phyloP scores from a whole-genome alignment of 73 alveolate genomes.

The Paramecium bursaria region DNA sequence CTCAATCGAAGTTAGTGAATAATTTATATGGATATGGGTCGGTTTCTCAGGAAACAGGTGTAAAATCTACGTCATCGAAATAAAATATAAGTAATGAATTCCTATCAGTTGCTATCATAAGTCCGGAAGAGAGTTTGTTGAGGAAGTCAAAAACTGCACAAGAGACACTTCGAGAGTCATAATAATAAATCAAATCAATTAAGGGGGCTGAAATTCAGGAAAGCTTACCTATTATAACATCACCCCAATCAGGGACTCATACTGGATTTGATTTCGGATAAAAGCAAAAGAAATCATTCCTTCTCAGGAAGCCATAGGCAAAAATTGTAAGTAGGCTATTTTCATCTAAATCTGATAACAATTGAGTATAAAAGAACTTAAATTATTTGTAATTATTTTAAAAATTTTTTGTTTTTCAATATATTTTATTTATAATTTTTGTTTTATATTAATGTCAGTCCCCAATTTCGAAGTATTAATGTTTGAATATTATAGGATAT shows the following conservation, averaged over 20 bases:
- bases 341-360: conserved; percentile 58
- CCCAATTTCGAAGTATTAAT: too few relatives aligned
- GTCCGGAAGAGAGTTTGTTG: conserved; percentile 38
- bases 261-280: conserved; percentile 36
- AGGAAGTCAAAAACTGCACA: conserved; percentile 43
- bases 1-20: too few relatives aligned
- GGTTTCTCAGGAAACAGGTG: conserved; percentile 6
- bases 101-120: not conserved
- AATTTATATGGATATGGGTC: conserved; percentile 44
- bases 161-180: conserved; percentile 29
- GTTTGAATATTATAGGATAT: too few relatives aligned
- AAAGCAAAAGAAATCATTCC: conserved; percentile 29
- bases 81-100: conserved; percentile 33
- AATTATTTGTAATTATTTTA: too few relatives aligned
- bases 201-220: conserved; percentile 47
- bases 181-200: not conserved
- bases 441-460: too few relatives aligned
- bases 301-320: conserved; percentile 36
- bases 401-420: too few relatives aligned
- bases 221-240: conserved; percentile 1
- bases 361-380: too few relatives aligned
- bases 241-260: conserved; percentile 25
- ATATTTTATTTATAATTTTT: too few relatives aligned
- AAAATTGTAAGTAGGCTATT: conserved; percentile 21
- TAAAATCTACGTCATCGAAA: conserved; percentile 31